Base-by-base conservation (phyloP, 345 rosid species). In the Eutrema japonicum region DNA sequence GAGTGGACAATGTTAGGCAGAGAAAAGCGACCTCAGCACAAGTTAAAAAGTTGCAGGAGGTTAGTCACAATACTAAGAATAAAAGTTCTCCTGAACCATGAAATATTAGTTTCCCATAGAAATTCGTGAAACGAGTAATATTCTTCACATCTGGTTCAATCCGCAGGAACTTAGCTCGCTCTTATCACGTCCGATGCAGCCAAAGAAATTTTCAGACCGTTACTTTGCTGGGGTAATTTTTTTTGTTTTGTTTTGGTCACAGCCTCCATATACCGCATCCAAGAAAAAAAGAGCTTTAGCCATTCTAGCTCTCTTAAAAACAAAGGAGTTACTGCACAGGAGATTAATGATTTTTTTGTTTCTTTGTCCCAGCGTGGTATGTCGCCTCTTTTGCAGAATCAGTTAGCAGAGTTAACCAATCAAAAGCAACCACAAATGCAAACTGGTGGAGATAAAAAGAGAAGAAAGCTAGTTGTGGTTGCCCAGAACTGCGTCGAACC, bases 401-500 rank as follows among this genome's bases (percentile, higher is more conserved):
- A 92, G 70, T 80, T 95, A 64, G 86, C 86, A 75, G 91, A 90
- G 77, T 54, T 92, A 70, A 77, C 85, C 2, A 86, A 72, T 58
- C 85, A 83, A 75, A 85, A 84, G 58, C 66, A 66, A 40, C 75
- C 49, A 27, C 72, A 66, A 13, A 56, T 53, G 59, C 64, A 7
- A 50, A 80, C 8, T 75, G 72, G 72, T 12, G 79, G 78, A 61
- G 83, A 79, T 53, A 79, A 76, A 37, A 82, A 85, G 75, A 79
- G 76, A 77, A 83, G 89, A 66, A 90, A 87, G 73, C 69, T 90
- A 77, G 82, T 89, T 53, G 88, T 95, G 71, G 86, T 92, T 65
- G 89, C 93, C 78, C 98, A 88, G 81, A 88, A 87, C 78, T 85
- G 89, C 65, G 67, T 92, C 37, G 99, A 95, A 81, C 99, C 99